These are phyloP conservation scores for Acer negundo DNA, from an alignment of 345 rosid species.

Conservation along the genomic window DNA sequence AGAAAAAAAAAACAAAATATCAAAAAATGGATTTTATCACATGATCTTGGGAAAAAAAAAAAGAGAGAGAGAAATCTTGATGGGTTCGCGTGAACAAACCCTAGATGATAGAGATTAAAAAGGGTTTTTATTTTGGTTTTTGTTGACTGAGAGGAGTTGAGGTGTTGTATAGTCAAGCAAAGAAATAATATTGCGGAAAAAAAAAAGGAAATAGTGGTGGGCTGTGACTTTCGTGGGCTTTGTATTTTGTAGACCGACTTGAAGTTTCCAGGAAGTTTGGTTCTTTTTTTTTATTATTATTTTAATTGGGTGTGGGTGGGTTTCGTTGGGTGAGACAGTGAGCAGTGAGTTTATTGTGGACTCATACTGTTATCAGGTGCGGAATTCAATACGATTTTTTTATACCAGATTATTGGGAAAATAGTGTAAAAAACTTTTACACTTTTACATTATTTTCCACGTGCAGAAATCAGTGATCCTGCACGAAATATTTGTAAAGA, in stretches of 20 bases:
- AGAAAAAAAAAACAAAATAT: neutral
- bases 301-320: neutral
- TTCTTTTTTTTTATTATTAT: neutral
- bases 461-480: no score
- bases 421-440: no score
- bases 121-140: neutral
- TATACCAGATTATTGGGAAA: accelerated
- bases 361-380: neutral
- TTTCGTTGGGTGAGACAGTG: neutral
- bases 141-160: neutral
- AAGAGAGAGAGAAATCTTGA: neutral
- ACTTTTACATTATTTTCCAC: no score
- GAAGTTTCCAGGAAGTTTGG: constrained; percentile 11
- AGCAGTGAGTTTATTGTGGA: neutral
- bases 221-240: neutral
- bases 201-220: neutral
- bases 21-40: neutral
- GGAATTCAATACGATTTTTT: no score
- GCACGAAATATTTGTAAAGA: no score
- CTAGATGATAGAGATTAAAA: neutral
- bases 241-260: no score
- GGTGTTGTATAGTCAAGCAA: neutral
- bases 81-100: neutral
- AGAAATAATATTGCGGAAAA: no score
- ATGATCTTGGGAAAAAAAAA: neutral